A percentile compares a stretch with the other conserved stretches of the same genome.
phyloP scores from a whole-genome alignment of 1,284 basidiomycete genomes.

The Tilletia horrida region DNA sequence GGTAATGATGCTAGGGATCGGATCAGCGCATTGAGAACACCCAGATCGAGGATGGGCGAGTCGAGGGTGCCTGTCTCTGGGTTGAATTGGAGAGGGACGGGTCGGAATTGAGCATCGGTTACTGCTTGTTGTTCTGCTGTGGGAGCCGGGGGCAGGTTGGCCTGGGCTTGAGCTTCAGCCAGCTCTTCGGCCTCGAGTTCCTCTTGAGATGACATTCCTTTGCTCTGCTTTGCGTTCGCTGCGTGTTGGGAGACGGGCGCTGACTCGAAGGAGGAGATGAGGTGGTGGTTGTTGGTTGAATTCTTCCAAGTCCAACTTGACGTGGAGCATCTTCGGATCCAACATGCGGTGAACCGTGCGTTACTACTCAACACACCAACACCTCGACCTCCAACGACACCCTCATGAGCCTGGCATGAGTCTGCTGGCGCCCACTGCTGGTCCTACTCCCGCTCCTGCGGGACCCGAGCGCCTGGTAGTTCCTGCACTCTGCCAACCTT shows the following conservation, averaged over 20 bases:
- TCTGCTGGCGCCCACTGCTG: neutral
- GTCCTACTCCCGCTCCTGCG: neutral
- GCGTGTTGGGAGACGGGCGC: neutral
- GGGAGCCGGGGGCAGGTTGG: constrained; percentile 33
- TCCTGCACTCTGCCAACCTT: constrained; percentile 14
- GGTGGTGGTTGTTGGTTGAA: neutral
- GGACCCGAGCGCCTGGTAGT: constrained; percentile 10
- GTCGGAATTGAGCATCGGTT: constrained; percentile 39
- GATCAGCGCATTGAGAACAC: constrained; percentile 51
- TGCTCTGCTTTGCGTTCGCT: neutral
- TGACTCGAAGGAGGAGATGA: neutral
- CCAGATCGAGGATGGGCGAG: constrained; percentile 39
- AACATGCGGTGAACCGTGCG: too few species aligned
- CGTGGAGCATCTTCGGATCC: too few species aligned
- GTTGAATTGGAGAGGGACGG: constrained; percentile 37
- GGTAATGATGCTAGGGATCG: constrained; percentile 45
- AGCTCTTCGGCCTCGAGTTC: neutral
- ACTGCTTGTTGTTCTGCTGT: constrained; percentile 47
- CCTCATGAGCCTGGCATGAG: neutral
- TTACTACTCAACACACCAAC: too few species aligned
- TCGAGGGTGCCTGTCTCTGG: constrained; percentile 28
- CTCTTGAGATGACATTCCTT: neutral
- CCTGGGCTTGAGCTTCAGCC: neutral
- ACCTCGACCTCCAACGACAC: too few species aligned
- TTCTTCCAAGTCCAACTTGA: neutral